Evolutionary conservation across 352 stramenopile species (phyloP).

Genomic region (Hyaloperonospora brassicae): DNA sequence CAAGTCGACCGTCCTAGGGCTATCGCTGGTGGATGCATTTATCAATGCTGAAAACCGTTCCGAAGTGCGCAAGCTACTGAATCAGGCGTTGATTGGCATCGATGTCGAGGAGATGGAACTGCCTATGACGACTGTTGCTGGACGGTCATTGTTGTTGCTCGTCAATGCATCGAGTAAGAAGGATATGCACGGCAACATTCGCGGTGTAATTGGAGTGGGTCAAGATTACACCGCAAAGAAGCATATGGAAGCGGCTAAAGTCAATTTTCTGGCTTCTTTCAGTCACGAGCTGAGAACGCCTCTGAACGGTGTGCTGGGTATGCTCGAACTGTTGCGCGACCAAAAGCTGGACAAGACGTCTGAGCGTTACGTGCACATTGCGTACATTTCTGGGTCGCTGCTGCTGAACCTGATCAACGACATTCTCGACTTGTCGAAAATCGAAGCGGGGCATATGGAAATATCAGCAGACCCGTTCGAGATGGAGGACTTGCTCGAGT

Average conservation of each 20-base stretch:
- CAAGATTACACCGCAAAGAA: constrained; percentile 85
- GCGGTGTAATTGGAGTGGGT: constrained; percentile 81
- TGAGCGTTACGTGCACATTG: constrained; percentile 63
- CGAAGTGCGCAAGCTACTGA: constrained; percentile 47
- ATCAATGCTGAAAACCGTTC: constrained; percentile 47
- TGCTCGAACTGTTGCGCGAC: constrained; percentile 62
- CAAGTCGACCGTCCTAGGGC: constrained; percentile 44
- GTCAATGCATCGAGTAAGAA: constrained; percentile 72
- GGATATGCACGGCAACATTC: constrained; percentile 80
- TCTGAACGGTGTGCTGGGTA: constrained; percentile 70
- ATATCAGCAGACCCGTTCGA: constrained; percentile 71
- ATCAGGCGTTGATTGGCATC: constrained; percentile 58
- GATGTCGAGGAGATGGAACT: constrained; percentile 66
- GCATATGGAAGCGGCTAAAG: constrained; percentile 57
- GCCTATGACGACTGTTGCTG: constrained; percentile 48
- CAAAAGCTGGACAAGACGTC: constrained; percentile 51
- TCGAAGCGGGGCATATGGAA: constrained; percentile 85
- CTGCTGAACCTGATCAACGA: constrained; percentile 77
- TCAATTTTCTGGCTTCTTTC: constrained; percentile 64
- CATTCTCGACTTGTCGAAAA: constrained; percentile 85
- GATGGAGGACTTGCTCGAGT: constrained; percentile 64
- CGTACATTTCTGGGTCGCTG: constrained; percentile 57
- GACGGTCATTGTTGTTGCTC: constrained; percentile 37
- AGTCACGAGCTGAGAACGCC: constrained; percentile 66
- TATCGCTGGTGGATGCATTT: constrained; percentile 56